phyloP scores from a whole-genome alignment of 2,329 filamentous ascomycete species.

The Hypoxylon sp. region DNA sequence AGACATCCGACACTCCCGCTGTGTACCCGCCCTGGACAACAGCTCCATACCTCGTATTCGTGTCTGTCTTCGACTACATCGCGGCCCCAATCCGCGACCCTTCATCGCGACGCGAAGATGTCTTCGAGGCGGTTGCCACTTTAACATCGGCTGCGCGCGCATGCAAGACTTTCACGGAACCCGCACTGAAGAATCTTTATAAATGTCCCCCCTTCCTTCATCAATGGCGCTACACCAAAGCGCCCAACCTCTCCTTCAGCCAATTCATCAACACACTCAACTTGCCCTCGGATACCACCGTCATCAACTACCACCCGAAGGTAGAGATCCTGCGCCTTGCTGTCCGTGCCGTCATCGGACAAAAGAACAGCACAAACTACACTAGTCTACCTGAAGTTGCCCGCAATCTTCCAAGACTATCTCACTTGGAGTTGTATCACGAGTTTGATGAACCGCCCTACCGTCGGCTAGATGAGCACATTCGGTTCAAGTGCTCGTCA shows the following conservation, averaged over 20 bases:
- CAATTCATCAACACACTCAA: constrained; percentile 63
- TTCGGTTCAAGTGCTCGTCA: constrained; percentile 75
- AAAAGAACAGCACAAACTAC: constrained; percentile 41
- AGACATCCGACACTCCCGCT: constrained; percentile 55
- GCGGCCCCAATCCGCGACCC: constrained; percentile 66
- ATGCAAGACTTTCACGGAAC: constrained; percentile 75
- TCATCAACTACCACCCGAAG: constrained; percentile 76
- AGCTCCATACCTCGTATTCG: constrained; percentile 75
- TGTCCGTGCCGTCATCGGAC: constrained; percentile 58
- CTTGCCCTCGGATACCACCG: constrained; percentile 58
- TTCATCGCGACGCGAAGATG: constrained; percentile 56
- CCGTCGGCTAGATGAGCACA: constrained; percentile 64
- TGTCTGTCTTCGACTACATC: constrained; percentile 76
- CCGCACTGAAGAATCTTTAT: constrained; percentile 80
- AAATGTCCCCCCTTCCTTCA: constrained; percentile 70
- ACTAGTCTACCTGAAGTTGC: constrained; percentile 71
- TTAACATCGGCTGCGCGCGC: constrained; percentile 71
- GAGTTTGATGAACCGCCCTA: constrained; percentile 76
- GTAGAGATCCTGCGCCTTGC: constrained; percentile 78
- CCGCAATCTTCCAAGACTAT: constrained; percentile 72
- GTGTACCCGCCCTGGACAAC: constrained; percentile 62
- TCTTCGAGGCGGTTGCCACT: constrained; percentile 56
- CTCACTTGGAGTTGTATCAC: constrained; percentile 78
- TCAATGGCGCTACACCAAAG: constrained; percentile 54
- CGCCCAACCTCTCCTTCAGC: constrained; percentile 58